These are phyloP conservation scores for Allium sativum DNA, from an alignment of 106 monocot species.

Conservation along the genomic window DNA sequence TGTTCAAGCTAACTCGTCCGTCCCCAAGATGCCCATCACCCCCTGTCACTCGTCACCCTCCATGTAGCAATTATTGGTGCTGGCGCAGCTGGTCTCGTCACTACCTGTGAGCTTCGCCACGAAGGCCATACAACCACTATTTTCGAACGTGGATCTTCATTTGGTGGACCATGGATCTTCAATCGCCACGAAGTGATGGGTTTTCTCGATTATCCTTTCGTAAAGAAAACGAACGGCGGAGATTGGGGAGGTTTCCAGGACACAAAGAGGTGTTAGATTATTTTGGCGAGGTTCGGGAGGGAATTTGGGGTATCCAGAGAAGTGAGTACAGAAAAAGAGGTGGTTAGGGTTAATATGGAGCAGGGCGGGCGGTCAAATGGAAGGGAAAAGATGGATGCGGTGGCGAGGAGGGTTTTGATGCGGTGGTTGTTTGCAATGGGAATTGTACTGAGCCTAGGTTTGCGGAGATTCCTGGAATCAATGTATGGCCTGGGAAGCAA, in stretches of 20 bases:
- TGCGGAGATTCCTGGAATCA: slow-evolving; percentile 59
- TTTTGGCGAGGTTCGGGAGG: slow-evolving; percentile 61
- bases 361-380: slow-evolving; percentile 47
- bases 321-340: slow-evolving; percentile 64
- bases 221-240: slow-evolving; percentile 8
- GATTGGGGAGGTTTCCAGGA: slow-evolving; percentile 54
- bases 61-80: slow-evolving; percentile 83
- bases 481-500: slow-evolving; percentile 69
- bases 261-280: slow-evolving; percentile 76
- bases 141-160: slow-evolving; percentile 51
- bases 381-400: slow-evolving; percentile 12
- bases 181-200: slow-evolving; percentile 76
- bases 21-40: no score
- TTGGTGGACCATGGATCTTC: slow-evolving; percentile 92
- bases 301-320: slow-evolving; percentile 37
- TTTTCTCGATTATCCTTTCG: slow-evolving; percentile 83
- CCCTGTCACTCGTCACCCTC: slow-evolving; percentile 21
- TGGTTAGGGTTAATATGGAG: slow-evolving; percentile 44
- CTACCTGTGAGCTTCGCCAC: slow-evolving; percentile 71
- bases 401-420: slow-evolving; percentile 51
- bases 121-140: slow-evolving; percentile 64
- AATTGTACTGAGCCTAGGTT: slow-evolving; percentile 68
- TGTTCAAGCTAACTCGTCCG: no score
- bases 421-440: slow-evolving; percentile 81
- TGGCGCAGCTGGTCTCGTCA: slow-evolving; percentile 74